Evolutionary conservation across 129 eudicot genomes (phyloP), one percentile per base, ranked within the genome.

Genomic region (Apium graveolens): DNA sequence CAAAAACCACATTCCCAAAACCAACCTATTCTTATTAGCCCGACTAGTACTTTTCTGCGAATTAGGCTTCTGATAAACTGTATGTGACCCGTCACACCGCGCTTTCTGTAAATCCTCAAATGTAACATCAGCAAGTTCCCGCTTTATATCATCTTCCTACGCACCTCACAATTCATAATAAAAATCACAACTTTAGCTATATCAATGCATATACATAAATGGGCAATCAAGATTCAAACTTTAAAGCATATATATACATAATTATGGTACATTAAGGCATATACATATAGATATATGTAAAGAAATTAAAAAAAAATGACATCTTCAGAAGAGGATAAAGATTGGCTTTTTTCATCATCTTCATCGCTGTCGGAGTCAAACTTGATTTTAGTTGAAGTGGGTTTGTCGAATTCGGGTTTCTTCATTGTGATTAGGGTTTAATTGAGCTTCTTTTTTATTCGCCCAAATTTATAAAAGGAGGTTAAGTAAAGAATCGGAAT

Each of bases 101-200:
- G 97, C 97, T 84, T 89, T 89, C 81, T 83, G 98, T 85, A 91
- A 78, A 76, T 93, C 98, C 83, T 85, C 98, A 75, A 89, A 93
- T 55, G 98, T 90, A 75, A 88, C 90, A 43, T 93, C 91, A 26
- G 97, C 98, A 68, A 93, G 91, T 84, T 87, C 93, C 70, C 77
- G 78, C 77, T 89, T 86, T 79, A 93, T 88, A 78, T 89, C 96
- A 37, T 34, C 90, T 87, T 93, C 92, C 85, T 88, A 38, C 74
- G 81, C 84, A 84, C 77, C 48, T 44, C 39, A 65, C 69, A 60
- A 79, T 51, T 46, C 14, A 57, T 18, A 38, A 53, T 13, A 35
- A 70, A 17, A 70, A 0, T 1, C 74, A 37, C 43, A 53, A 53
- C 42, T 9, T 18, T 29, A 76, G 69, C 31, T 75, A 49, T 57